Evolutionary conservation across 331 rosid genomes (phyloP), one percentile per base, ranked within the genome.

Genomic region (Acacia concinna): DNA sequence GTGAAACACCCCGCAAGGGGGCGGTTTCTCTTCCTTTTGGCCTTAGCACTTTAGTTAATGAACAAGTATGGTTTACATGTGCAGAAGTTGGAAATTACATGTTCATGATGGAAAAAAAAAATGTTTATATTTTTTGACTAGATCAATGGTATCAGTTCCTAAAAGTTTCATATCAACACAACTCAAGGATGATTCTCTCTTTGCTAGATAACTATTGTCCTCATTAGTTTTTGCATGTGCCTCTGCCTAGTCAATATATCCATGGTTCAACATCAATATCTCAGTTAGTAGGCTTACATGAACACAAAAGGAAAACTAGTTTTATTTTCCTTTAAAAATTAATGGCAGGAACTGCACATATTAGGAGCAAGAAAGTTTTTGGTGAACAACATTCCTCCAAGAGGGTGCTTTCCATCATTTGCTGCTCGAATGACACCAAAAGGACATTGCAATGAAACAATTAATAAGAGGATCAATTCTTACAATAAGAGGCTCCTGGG

Each of bases 291-390:
- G 21, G 35, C 1, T 14, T 14, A 21, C 21, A 52, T 34, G 37
- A 73, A 23, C 68, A 73, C 37, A 73, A 18, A 1, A 1, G 18
- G 60, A 43, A 62, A 17, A 0, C 7, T 35, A 2, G 9, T 30
- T 40, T 23, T 25, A 31, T n/a, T 68, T 18, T 23, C 2, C 41
- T 15, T 3, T 59, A n/a, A 5, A 4, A 15, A 17, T n/a, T 7
- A 21, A 17, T 56, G 59, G 77, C 81, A 86, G 89, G 77, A 9
- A 52, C 3, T 86, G 18, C 43, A 86, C 41, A 62, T 1, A 3
- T 25, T 78, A 6, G 87, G 87, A 76, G 87, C 79, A 81, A 81
- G 86, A 44, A 83, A 28, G 4, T 83, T 80, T 77, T 52, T 83
- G 0, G 75, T 80, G 57, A 73, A 73, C 71, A 83, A 76, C 60